Percentiles rank a stretch among this genome's conserved stretches.
Evolutionary conservation across 2,329 filamentous ascomycete genomes (phyloP).

Genomic region (Aspergillus sp.): DNA sequence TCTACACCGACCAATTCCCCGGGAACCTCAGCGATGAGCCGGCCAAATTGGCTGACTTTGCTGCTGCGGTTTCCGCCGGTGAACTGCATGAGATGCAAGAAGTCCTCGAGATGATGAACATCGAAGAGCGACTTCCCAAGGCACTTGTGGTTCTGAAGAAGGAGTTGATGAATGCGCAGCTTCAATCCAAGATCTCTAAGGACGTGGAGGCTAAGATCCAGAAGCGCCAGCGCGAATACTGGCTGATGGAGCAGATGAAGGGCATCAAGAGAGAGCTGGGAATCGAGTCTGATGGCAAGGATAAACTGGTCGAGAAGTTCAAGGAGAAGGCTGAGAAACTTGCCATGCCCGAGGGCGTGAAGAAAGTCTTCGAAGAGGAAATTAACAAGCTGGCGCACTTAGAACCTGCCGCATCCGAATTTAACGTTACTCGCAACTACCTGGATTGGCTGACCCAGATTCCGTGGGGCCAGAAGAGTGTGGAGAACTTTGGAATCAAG

Average conservation of each 20-base stretch:
- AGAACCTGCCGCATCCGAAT: conserved; percentile 92
- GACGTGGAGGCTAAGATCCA: conserved; percentile 97
- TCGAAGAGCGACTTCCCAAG: conserved; percentile 88
- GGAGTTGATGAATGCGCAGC: conserved; percentile 93
- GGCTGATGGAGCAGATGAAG: conserved; percentile 99
- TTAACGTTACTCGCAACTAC: conserved; percentile 97
- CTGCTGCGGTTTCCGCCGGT: conserved; percentile 89
- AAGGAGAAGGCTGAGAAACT: conserved; percentile 89
- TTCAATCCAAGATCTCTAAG: conserved; percentile 95
- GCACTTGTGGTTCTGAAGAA: conserved; percentile 90
- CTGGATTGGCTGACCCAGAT: conserved; percentile 98
- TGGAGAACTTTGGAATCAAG: conserved; percentile 92
- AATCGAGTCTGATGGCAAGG: conserved; percentile 94
- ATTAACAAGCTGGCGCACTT: conserved; percentile 93
- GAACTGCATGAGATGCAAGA: conserved; percentile 89
- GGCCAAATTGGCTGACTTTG: conserved; percentile 91
- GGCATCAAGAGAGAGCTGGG: conserved; percentile 91
- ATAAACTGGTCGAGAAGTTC: conserved; percentile 95
- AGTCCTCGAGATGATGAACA: conserved; percentile 76
- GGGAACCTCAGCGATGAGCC: conserved; percentile 94
- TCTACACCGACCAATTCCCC: conserved; percentile 88
- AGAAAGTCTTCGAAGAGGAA: conserved; percentile 97
- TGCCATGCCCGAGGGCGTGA: conserved; percentile 92
- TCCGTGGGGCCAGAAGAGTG: conserved; percentile 89
- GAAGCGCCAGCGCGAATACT: conserved; percentile 95